Evolutionary conservation across 768 basidiomycete genomes (phyloP).

Genomic region (Rubroboletus pulcherrimus): DNA sequence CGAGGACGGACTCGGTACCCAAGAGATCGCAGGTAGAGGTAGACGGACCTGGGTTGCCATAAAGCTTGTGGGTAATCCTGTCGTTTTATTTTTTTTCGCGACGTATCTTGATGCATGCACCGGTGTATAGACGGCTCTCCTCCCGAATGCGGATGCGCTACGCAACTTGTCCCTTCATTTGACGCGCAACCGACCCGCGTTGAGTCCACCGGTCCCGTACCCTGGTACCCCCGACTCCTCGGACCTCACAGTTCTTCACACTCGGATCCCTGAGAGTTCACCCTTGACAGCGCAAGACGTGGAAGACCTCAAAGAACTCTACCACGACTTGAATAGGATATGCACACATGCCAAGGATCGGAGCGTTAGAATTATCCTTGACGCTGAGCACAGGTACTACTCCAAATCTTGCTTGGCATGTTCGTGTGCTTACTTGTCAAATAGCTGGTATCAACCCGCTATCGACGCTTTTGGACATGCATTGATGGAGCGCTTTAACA

Average conservation of each 20-base stretch:
- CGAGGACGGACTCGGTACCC: slow-evolving; percentile 47
- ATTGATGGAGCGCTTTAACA: slow-evolving; percentile 78
- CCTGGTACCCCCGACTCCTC: slow-evolving; percentile 62
- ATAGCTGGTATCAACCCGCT: slow-evolving; percentile 68
- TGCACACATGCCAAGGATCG: slow-evolving; percentile 58
- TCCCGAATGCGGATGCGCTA: slow-evolving; percentile 60
- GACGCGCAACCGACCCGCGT: slow-evolving; percentile 37
- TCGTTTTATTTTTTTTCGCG: neutral
- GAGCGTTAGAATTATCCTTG: slow-evolving; percentile 70
- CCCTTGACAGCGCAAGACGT: slow-evolving; percentile 55
- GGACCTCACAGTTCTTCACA: slow-evolving; percentile 54
- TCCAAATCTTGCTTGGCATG: neutral
- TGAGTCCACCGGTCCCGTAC: slow-evolving; percentile 44
- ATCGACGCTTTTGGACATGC: slow-evolving; percentile 76
- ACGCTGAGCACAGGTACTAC: slow-evolving; percentile 77
- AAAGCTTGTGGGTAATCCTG: slow-evolving; percentile 57
- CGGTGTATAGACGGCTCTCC: slow-evolving; percentile 54
- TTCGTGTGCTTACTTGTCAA: slow-evolving; percentile 4
- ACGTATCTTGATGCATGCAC: neutral
- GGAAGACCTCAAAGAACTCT: slow-evolving; percentile 54
- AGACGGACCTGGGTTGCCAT: slow-evolving; percentile 80
- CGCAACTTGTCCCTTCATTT: slow-evolving; percentile 61
- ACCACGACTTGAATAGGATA: slow-evolving; percentile 58
- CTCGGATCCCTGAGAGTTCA: slow-evolving; percentile 12
- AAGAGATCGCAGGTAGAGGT: slow-evolving; percentile 38